Base-by-base conservation (phyloP, 805 yeast genomes). In the Monosporozyma unispora region DNA sequence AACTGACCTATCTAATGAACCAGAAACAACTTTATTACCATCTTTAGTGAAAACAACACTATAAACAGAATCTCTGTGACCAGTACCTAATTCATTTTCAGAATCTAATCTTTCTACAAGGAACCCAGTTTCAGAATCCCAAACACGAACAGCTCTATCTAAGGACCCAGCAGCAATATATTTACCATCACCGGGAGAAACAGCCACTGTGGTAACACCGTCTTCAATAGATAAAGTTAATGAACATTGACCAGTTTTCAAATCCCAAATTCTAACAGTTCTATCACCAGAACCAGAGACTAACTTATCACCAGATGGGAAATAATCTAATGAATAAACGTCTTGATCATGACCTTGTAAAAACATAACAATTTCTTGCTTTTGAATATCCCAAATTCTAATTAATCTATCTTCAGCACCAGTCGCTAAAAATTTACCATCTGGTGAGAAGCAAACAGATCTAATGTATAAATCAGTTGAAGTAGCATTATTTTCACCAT, bases 201-300 rank as follows among this genome's bases (percentile, higher is more conserved):
- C 93, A 21, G 97, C 96, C 44, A 91, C 97, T 0, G 99, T 91
- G 47, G 99, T 91, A 48, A 91, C 98, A 59, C 99, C 98, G 67
- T 91, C 98, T 69, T 91, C 98, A 60, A 91, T 90, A n/a, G 89
- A 80, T 57, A 91, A 75, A 43, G 96, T 89, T 63, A 89, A 75
- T 23, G 88, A 81, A 66, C 96, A 87, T 70, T 87, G 90, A 23
- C 96, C 93, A 41, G 88, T 78, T 58, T 86, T 60, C 63, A 90
- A 78, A 69, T 91, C 96, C 99, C 99, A 91, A 62, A 93, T 85
- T 66, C 96, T 79, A 40, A 91, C 97, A 16, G 96, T 88, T 60
- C 96, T 80, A 70, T 91, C 99, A 50, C 99, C 99, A 16, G 95
- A 83, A 37, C 99, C 99, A 21, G 95, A 84, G 29, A 91, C 96